Evolutionary conservation across 805 yeast species (phyloP), one percentile per base, ranked within the genome.

Genomic region (Sugiyamaella chiloensis): DNA sequence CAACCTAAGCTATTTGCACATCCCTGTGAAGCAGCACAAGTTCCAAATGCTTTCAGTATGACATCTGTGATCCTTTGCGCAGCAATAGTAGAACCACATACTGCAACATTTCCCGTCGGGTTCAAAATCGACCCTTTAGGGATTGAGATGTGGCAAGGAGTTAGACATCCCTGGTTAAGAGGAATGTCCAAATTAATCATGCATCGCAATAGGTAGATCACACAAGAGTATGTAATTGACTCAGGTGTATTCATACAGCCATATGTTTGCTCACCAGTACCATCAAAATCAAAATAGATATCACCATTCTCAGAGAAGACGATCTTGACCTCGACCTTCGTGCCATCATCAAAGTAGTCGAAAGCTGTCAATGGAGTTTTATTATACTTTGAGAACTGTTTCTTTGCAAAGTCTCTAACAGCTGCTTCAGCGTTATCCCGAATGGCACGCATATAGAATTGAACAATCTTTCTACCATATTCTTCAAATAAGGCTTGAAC

Each of bases 1-100:
- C 89, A 90, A 0, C 96, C 89, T 57, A 90, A 79, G 67, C 90
- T 91, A 67, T 91, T 91, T 64, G 96, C 87, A 52, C 91, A 87
- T 36, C 96, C 96, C 67, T 91, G 98, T 0, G 96, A 89, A 54
- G 88, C 96, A 2, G 96, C 96, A 69, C 87, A 85, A 4, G 88
- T 87, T 52, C 78, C 75, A 62, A 91, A 89, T 0, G 97, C 91
- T 59, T 83, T 84, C 59, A 91, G 72, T 36, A 91, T 78, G 2
- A 85, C 90, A 66, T 89, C 97, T 0, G 96, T 88, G 37, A 91
- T 81, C 57, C 96, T 75, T 66, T 91, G 98, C 1, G 96, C 84
- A 1, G 97, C 90, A 66, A 89, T 83, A 6, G 90, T 96, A 63
- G 90, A 91, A 8, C 96, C 96, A 16, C 90, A 96, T 32, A 87